Evolutionary conservation across 2,329 filamentous ascomycete species (phyloP).

Genomic region (Beauveria asiatica): DNA sequence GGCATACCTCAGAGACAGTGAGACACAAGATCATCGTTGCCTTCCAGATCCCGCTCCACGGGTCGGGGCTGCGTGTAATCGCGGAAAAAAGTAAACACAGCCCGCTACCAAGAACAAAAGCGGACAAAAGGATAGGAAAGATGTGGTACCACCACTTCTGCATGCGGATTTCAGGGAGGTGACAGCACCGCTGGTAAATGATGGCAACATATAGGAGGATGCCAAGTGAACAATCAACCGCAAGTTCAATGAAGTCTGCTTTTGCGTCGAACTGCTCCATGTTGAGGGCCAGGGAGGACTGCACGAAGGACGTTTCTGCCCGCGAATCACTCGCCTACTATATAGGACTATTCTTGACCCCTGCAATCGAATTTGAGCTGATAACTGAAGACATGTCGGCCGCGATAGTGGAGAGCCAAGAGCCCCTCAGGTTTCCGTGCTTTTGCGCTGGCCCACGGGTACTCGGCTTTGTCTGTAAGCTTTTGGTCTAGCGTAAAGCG

Average conservation of each 20-base stretch:
- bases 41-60: not conserved
- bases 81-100: not conserved
- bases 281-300: not conserved
- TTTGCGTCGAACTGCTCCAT: not conserved
- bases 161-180: not conserved
- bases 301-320: too few relatives aligned
- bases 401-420: not conserved
- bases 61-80: not conserved
- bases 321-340: too few relatives aligned
- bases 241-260: not conserved
- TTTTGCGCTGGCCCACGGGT: not conserved
- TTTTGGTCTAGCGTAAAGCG: not conserved
- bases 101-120: not conserved
- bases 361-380: too few relatives aligned
- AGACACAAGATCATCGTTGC: not conserved
- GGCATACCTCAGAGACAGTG: not conserved
- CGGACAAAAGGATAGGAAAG: not conserved
- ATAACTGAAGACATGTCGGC: not conserved
- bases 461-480: not conserved
- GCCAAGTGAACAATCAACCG: not conserved
- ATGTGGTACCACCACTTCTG: not conserved
- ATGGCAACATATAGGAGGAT: not conserved
- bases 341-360: too few relatives aligned
- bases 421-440: not conserved
- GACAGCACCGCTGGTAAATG: not conserved